Percentiles rank a stretch among this genome's conserved stretches.
phyloP scores from a whole-genome alignment of 345 rosid genomes.

The Arabidopsis suecica region DNA sequence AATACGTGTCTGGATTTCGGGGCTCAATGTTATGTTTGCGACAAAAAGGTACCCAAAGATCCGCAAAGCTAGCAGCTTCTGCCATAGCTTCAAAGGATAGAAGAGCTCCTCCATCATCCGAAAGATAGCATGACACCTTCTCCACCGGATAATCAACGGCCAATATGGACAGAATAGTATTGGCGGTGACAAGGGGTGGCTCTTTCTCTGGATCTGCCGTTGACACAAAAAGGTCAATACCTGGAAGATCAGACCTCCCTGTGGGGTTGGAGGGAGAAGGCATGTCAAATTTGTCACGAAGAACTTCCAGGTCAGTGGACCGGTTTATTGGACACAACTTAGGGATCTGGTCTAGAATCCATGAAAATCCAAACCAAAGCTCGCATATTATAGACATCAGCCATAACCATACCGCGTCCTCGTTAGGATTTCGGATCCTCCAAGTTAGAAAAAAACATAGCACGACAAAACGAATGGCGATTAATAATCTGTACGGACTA shows the following conservation, averaged over 20 bases:
- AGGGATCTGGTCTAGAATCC: conserved; percentile 93
- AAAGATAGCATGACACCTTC: conserved; percentile 77
- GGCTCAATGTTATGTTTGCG: conserved; percentile 89
- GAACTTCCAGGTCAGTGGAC: conserved; percentile 79
- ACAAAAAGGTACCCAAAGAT: conserved; percentile 94
- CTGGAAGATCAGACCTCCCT: conserved; percentile 93
- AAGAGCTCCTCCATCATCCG: conserved; percentile 97
- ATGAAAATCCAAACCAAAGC: conserved; percentile 92
- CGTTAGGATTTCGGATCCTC: conserved; percentile 78
- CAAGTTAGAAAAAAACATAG: conserved; percentile 78
- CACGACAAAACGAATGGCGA: conserved; percentile 63
- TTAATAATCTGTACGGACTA: conserved; percentile 85
- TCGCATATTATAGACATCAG: conserved; percentile 80
- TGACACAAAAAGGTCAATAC: conserved; percentile 84
- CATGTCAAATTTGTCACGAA: conserved; percentile 85
- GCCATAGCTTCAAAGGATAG: conserved; percentile 98
- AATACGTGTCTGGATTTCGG: conserved; percentile 83
- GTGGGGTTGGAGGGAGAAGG: conserved; percentile 91
- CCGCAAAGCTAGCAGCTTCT: conserved; percentile 95
- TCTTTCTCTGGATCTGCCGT: conserved; percentile 98
- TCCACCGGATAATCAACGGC: conserved; percentile 93
- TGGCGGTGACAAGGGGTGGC: conserved; percentile 87
- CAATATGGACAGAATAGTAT: conserved; percentile 85
- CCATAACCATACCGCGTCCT: conserved; percentile 93
- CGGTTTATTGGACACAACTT: conserved; percentile 83